Base-by-base conservation (phyloP, 1,284 basidiomycete species). In the Pisolithus thermaeus region DNA sequence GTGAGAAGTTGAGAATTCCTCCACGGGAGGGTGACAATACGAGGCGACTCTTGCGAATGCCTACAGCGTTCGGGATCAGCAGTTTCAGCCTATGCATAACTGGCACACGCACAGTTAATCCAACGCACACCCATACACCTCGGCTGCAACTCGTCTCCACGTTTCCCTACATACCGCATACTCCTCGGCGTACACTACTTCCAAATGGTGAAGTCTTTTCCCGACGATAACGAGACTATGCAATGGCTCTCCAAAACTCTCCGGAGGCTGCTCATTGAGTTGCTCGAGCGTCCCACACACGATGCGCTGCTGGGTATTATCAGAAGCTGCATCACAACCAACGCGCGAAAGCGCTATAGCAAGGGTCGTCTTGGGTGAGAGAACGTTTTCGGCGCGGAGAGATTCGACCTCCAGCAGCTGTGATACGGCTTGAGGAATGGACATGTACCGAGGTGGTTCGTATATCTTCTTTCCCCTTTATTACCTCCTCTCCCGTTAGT, bases 361-460 rank as follows among this genome's bases (percentile, higher is more conserved):
- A 18, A 97, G 80, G 0, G 92, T 96, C 7, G 71, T 70, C 2
- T 80, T 73, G 0, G 90, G 81, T 27, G 75, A 66, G 39, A 92
- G 76, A 22, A 81, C 72, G 0, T 79, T 79, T 52, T 73, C 73
- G 28, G 73, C 66, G 23, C 84, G 75, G 1, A 66, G 59, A 6
- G 72, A 73, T 69, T 93, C 90, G 51, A 88, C 82, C 54, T 87
- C 82, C 23, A 90, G 69, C 37, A 99, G 80, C 67, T 99, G 97
- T 9, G 81, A 77, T 52, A 99, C 87, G 0, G 97, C 95, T 46
- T 85, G 84, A 1, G 85, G 81, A 50, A 98, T 92, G 20, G 92
- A 88, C 97, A 99, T 99, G 78, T 95, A 99, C 55, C 95, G 79
- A 18, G 97, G 95, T 0, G 94, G 91, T 64, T 98, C 95, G 70